Evolutionary conservation across 371 early-diverging fungal genomes (phyloP).

Genomic region (Apophysomyces sp.): DNA sequence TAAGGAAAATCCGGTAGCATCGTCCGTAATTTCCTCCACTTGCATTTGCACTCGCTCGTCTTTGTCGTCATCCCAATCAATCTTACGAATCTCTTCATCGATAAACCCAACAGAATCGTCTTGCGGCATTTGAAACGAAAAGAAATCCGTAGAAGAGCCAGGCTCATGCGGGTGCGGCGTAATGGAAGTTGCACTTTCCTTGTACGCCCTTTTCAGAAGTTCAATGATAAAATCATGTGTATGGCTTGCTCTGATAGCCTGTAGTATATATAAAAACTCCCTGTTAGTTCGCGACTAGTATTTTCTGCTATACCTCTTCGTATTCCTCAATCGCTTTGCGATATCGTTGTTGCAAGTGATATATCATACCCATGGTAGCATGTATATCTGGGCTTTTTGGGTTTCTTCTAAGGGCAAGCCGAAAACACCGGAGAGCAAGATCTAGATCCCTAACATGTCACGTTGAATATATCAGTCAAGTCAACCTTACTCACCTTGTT

Average conservation of each 20-base stretch:
- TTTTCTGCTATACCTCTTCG: slow-evolving; percentile 31
- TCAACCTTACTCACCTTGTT: slow-evolving; percentile 42
- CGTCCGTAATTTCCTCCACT: no score
- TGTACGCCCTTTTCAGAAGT: slow-evolving; percentile 5
- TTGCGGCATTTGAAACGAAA: neutral
- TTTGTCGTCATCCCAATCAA: neutral
- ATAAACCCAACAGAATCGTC: neutral
- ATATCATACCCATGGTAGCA: slow-evolving; percentile 48
- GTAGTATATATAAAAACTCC: neutral
- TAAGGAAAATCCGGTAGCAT: no score
- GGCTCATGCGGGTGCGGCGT: neutral
- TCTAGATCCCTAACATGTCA: slow-evolving; percentile 38
- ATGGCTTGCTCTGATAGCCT: neutral
- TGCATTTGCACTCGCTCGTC: neutral
- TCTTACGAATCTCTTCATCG: neutral
- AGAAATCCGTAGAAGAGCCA: neutral
- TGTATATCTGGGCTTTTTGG: slow-evolving; percentile 24
- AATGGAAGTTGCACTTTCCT: neutral
- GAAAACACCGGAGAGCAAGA: slow-evolving; percentile 48
- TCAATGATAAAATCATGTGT: neutral
- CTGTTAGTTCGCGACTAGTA: neutral
- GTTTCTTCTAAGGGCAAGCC: slow-evolving; percentile 44
- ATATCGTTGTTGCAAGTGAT: slow-evolving; percentile 41
- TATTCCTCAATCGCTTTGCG: slow-evolving; percentile 53
- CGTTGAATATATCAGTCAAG: neutral